Evolutionary conservation across 805 yeast species (phyloP), one percentile per base, ranked within the genome.

Genomic region (Candida verbasci): DNA sequence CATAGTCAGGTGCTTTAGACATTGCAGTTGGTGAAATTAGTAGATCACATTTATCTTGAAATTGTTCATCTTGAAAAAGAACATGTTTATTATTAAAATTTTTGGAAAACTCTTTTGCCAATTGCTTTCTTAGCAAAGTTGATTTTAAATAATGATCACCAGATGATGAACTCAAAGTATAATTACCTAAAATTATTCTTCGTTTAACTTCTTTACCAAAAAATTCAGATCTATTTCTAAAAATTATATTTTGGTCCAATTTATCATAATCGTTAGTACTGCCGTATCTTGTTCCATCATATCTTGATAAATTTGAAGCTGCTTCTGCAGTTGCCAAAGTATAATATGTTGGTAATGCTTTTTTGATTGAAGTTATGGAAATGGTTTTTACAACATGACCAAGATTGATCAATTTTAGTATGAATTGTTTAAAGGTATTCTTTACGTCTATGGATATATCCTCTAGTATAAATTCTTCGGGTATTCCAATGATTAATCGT

Each of bases 311-410:
- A 53, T 93, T 93, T 0, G 97, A 91, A 1, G 94, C 81, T 0
- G 97, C 97, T 52, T 93, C 98, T 0, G 96, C 84, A 0, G 96
- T 84, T 2, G 93, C 89, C 24, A 94, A 48, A 0, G 96, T 84
- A 54, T 85, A 91, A 58, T 93, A 93, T 0, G 87, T 76, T 18
- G 94, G 88, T 12, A 93, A 60, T 17, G 89, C 72, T 37, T 70
- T 61, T 40, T 72, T 72, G 8, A 88, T 61, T 0, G 82, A 64
- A 5, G 96, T 95, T 0, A 91, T 54, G 0, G 93, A 79, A 1
- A 93, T 77, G 0, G 80, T 70, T 12, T 67, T 63, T 1, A 93
- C 57, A 8, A 68, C 71, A 44, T 77, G 70, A 11, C 86, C 83
- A 23, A 49, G 37, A 0, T 60, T 52, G 23, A 63, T 55, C 4